These are phyloP conservation scores for Quillaja saponaria DNA, from an alignment of 306 rosid genomes.

Conservation along the genomic window DNA sequence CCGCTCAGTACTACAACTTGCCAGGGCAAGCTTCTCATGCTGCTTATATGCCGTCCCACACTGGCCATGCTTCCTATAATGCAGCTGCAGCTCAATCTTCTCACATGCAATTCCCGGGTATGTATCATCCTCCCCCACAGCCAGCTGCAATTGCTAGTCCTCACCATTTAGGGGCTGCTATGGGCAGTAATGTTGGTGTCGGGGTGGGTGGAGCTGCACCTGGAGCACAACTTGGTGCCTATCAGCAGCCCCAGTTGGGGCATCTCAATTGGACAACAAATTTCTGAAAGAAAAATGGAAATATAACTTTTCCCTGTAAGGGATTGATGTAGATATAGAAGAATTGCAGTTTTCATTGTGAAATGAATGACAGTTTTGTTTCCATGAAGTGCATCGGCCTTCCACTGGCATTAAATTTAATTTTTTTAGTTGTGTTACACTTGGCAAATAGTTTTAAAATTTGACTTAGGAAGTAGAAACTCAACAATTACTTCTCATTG, in stretches of 20 bases:
- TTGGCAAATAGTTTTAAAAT: neutral
- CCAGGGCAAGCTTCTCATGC: constrained; percentile 87
- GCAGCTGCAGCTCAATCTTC: constrained; percentile 92
- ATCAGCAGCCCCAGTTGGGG: constrained; percentile 86
- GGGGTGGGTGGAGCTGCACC: constrained; percentile 90
- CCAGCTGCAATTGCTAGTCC: constrained; percentile 67
- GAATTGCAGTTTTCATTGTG: constrained; percentile 48
- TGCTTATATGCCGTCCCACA: constrained; percentile 79
- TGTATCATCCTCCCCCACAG: constrained; percentile 85
- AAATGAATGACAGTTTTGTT: constrained; percentile 46
- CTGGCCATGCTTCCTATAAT: constrained; percentile 73
- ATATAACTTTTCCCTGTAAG: constrained; percentile 63
- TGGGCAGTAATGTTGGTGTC: constrained; percentile 79
- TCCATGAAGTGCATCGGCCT: constrained; percentile 48
- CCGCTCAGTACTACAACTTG: constrained; percentile 81
- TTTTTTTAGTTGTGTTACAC: constrained; percentile 1
- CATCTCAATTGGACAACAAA: constrained; percentile 91
- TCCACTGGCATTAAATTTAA: constrained; percentile 29
- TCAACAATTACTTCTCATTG: no score
- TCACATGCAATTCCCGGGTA: constrained; percentile 97
- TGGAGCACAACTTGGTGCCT: constrained; percentile 89
- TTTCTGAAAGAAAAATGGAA: constrained; percentile 63
- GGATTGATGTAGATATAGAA: constrained; percentile 67
- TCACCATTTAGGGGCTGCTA: constrained; percentile 82
- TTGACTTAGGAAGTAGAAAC: neutral